These are phyloP conservation scores for Fusarium odoratissimum DNA, from an alignment of 2,329 filamentous ascomycete genomes.

Conservation along the genomic window DNA sequence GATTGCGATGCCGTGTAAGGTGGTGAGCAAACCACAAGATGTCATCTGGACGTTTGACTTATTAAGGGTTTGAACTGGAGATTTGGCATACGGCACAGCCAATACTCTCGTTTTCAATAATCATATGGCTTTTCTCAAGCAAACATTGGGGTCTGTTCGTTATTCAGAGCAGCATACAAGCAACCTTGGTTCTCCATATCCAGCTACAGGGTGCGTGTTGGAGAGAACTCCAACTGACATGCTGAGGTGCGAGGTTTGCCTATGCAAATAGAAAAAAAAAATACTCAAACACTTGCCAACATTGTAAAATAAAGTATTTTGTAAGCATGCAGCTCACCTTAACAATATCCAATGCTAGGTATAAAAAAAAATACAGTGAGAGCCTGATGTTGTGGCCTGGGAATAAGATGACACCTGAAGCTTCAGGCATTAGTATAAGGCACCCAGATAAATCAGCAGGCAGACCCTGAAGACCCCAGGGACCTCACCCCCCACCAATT, in stretches of 20 bases:
- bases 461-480: not conserved
- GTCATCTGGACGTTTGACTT: not conserved
- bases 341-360: not conserved
- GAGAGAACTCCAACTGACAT: no score
- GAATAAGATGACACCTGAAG: slow-evolving; percentile 13
- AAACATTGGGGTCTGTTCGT: not conserved
- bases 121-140: no score
- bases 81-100: not conserved
- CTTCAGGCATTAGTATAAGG: slow-evolving; percentile 22
- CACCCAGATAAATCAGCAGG: slow-evolving; percentile 17
- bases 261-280: not conserved
- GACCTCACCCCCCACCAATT: not conserved
- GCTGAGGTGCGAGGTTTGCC: no score
- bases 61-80: not conserved
- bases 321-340: not conserved
- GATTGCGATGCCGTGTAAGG: not conserved
- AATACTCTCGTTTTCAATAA: not conserved
- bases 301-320: not conserved
- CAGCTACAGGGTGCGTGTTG: not conserved
- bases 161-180: not conserved
- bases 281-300: not conserved
- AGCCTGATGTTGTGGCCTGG: not conserved
- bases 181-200: not conserved
- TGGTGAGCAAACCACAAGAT: not conserved
- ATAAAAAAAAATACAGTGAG: no score